Base-by-base conservation (phyloP, 805 yeast genomes). In the Candida suzukii region DNA sequence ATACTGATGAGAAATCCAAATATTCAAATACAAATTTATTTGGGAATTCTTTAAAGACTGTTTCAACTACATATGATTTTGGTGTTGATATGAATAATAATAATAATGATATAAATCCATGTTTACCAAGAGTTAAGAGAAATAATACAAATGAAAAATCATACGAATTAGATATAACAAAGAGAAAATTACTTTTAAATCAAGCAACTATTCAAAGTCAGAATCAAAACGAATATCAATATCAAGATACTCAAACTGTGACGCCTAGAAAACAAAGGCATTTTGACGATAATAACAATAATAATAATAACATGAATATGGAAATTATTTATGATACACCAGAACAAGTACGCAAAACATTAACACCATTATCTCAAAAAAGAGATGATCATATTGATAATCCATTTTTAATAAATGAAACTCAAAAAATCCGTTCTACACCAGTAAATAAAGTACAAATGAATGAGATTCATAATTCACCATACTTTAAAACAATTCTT, bases 331-430 rank as follows among this genome's bases (percentile, higher is more conserved):
- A 37, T 35, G 54, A 42, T 2, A 57, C 63, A 2, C 59, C 61
- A 7, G 64, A 59, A 40, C 41, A 41, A 19, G 54, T 44, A 3
- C 44, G 64, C 33, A 48, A 40, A 31, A 48, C 54, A 3, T 21
- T 43, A 26, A 46, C 53, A 5, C 55, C 56, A 2, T 39, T 50
- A 25, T 53, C 58, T 14, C 53, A 48, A 27, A 38, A 43, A 1
- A 44, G 43, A 28, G 44, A 18, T 29, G 42, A 34, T n/a, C 18
- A 3, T 5, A 19, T 33, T 21, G 27, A n/a, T 8, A 21, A 5
- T 11, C 36, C 36, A 33, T 28, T 27, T 38, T 21, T 27, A 37
- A 35, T 39, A 27, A 21, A 32, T n/a, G 32, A 29, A 14, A 29
- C 32, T 29, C 14, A n/a, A 6, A 31, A 31, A 12, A 18, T 31